A percentile compares a stretch with the other conserved stretches of the same genome.
Evolutionary conservation across 78 protist genomes (phyloP).

Genomic region (Andalucia godoyi): DNA sequence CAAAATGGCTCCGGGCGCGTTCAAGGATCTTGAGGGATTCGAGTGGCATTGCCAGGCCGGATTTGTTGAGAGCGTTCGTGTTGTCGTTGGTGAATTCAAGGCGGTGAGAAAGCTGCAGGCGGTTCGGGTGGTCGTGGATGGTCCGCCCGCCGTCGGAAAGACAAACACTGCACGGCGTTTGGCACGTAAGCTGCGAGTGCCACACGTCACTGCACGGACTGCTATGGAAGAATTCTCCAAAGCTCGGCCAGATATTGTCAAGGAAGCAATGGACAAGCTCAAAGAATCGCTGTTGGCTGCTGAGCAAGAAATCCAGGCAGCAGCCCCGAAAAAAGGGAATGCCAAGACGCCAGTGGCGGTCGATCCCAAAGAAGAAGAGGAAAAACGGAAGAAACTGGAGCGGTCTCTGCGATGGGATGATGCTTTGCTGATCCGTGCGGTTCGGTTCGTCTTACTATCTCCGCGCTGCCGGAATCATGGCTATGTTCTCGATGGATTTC

Average conservation of each 20-base stretch:
- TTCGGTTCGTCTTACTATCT: too few species aligned
- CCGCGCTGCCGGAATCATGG: conserved; percentile 45
- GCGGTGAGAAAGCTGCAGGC: conserved; percentile 5
- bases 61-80: conserved; percentile 1
- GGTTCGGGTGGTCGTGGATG: conserved; percentile 12
- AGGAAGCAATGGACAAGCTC: background rate
- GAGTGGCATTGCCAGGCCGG: conserved; percentile 22
- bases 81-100: conserved; percentile 1
- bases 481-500: conserved; percentile 49
- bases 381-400: too few species aligned
- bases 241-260: background rate
- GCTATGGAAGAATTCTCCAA: too few species aligned
- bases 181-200: background rate
- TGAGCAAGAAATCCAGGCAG: too few species aligned
- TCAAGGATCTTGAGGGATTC: background rate
- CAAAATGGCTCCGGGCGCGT: background rate
- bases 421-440: too few species aligned
- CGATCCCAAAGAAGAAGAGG: too few species aligned
- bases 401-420: too few species aligned
- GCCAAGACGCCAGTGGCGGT: background rate
- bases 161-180: background rate
- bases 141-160: conserved; percentile 43
- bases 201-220: background rate
- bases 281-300: too few species aligned
- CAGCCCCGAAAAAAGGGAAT: background rate